Evolutionary conservation across 2,329 filamentous ascomycete genomes (phyloP), one percentile per base, ranked within the genome.

Genomic region (Ophiostoma sp.): DNA sequence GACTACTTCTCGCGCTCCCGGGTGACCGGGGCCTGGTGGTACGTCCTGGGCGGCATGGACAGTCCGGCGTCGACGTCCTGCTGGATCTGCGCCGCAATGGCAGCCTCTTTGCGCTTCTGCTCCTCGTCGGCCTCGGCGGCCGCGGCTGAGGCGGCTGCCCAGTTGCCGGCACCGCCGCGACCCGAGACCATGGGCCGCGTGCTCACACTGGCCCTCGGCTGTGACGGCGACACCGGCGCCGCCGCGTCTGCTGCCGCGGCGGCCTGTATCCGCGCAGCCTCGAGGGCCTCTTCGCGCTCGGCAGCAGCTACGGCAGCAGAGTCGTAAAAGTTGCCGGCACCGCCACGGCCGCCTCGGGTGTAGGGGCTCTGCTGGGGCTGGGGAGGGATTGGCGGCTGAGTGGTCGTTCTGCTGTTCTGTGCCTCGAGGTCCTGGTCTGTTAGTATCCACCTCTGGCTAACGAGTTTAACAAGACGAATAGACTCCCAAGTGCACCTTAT

Each of bases 111-210:
- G 71, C 75, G 76, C 73, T 76, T 74, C 71, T 74, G 74, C 71
- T 76, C 75, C 73, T 78, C 77, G 67, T 76, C 76, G n/a, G 73
- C 73, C 69, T 75, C 76, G 15, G 75, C 77, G 31, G 71, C 69
- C 39, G 73, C 72, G 67, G 68, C 76, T 62, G 71, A 72, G 35
- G 74, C 72, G 31, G 76, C 77, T 62, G 60, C 67, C 79, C 83
- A 88, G 76, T 87, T 88, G 1, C 86, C 86, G 0, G 84, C 85
- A n/a, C 86, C 86, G 33, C 86, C 86, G 5, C 86, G 81, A 0
- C 86, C 86, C 6, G 78, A 77, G 66, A 77, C 73, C 11, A 75
- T 76, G 13, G 69, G 72, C 39, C 67, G 20, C n/a, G 62, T 41
- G 33, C 33, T 23, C 33, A 39, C 35, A 69, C 6, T 74, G 74